Evolutionary conservation across 345 rosid genomes (phyloP), one percentile per base, ranked within the genome.

Genomic region (Tarenaya hassleriana): DNA sequence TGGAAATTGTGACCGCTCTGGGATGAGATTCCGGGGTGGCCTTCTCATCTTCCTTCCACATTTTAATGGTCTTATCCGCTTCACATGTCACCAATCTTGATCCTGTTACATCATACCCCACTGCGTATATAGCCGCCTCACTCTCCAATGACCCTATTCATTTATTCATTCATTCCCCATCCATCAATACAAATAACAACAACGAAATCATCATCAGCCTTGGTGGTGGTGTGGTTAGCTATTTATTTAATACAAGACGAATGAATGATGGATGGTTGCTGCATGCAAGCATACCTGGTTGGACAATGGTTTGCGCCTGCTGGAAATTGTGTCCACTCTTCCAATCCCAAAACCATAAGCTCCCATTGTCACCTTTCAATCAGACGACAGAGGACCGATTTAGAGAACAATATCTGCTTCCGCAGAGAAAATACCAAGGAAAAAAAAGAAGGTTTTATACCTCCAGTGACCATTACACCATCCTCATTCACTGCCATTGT

Each of bases 331-430:
- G 97, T 53, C 97, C 99, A 29, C 97, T 88, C 72, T 71, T 88
- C 99, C 97, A 94, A 63, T 94, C 99, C 97, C 97, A 94, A 73
- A 86, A 94, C 97, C 99, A 88, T 61, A 94, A 10, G 58, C 99
- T 94, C 47, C 99, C 97, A 38, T 94, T 94, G 69, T 94, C 99
- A 63, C 99, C 98, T 92, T 62, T 32, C 43, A 60, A 13, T 54
- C 16, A 14, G 11, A 46, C 8, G 8, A 10, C 3, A 10, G 8
- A 2, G 15, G n/a, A 8, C 41, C 2, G 50, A 20, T 58, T 2
- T 38, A 38, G 4, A 51, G 14, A 49, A 29, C 47, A 14, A 19
- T 18, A 43, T 8, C 48, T 16, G 3, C 11, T 21, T 58, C 27
- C 44, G 53, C 49, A 38, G 8, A 21, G 37, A 32, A 47, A 21